A percentile compares a stretch with the other conserved stretches of the same genome.
These are phyloP conservation scores for Aotearoamyces nothofagi DNA, from an alignment of 2,329 filamentous ascomycete genomes.

Conservation along the genomic window DNA sequence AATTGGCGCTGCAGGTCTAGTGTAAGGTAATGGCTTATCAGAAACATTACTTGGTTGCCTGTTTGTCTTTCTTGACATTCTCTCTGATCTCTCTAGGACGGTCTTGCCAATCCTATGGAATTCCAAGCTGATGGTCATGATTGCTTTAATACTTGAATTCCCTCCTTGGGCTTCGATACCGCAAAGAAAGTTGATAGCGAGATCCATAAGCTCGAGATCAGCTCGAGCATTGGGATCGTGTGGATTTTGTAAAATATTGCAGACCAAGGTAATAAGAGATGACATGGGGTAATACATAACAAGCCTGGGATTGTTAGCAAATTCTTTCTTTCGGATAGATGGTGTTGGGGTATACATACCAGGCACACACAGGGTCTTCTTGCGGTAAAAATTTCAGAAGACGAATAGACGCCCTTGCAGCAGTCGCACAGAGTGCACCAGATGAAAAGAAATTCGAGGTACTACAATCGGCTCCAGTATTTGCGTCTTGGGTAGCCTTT, in stretches of 20 bases:
- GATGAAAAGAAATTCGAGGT: slow-evolving; percentile 93
- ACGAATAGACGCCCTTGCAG: slow-evolving; percentile 87
- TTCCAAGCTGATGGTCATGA: slow-evolving; percentile 88
- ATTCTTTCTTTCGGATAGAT: slow-evolving; percentile 1
- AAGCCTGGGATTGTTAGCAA: slow-evolving; percentile 40
- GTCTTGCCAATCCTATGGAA: slow-evolving; percentile 88
- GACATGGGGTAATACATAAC: slow-evolving; percentile 95
- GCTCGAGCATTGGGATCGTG: slow-evolving; percentile 76
- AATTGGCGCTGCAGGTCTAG: slow-evolving; percentile 14
- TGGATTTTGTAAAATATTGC: slow-evolving; percentile 91
- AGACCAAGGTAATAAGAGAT: slow-evolving; percentile 84
- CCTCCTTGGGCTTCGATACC: slow-evolving; percentile 81
- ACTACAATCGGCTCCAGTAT: slow-evolving; percentile 85
- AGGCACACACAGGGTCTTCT: slow-evolving; percentile 87
- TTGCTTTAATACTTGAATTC: slow-evolving; percentile 79
- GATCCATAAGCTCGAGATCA: slow-evolving; percentile 79
- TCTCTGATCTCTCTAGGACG: slow-evolving; percentile 82
- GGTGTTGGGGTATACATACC: slow-evolving; percentile 38
- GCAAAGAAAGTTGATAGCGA: slow-evolving; percentile 83
- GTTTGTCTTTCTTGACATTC: slow-evolving; percentile 61
- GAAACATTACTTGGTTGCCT: slow-evolving; percentile 22
- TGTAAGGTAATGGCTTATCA: too few relatives aligned
- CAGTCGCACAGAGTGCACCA: slow-evolving; percentile 80
- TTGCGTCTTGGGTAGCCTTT: too few relatives aligned
- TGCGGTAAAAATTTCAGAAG: slow-evolving; percentile 92